These are phyloP conservation scores for Plasmopara halstedii DNA, from an alignment of 352 stramenopile genomes.

Conservation along the genomic window DNA sequence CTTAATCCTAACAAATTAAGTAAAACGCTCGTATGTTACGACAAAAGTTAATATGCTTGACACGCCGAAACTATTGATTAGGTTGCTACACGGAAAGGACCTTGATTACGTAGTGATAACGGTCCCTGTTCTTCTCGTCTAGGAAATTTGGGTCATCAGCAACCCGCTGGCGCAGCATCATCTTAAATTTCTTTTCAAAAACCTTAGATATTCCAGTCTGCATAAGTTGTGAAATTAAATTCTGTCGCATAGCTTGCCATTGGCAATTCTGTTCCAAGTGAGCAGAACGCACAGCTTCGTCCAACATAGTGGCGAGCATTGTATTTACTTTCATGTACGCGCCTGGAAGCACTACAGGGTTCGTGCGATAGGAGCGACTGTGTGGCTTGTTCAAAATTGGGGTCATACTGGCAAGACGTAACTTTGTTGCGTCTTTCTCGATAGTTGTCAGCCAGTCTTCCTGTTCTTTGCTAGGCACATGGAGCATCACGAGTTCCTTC, in stretches of 20 bases:
- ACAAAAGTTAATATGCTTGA: not conserved
- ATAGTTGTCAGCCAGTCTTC: slow-evolving; percentile 65
- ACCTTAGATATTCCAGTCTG: slow-evolving; percentile 38
- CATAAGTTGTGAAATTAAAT: slow-evolving; percentile 41
- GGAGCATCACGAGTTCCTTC: slow-evolving; percentile 61
- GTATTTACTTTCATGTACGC: slow-evolving; percentile 55
- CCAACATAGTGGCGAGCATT: slow-evolving; percentile 54
- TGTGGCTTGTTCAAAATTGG: slow-evolving; percentile 31
- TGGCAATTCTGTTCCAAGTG: slow-evolving; percentile 45
- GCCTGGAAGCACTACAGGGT: slow-evolving; percentile 39
- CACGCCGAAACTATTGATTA: no score
- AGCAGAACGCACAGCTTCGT: slow-evolving; percentile 51
- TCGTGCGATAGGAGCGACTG: slow-evolving; percentile 56
- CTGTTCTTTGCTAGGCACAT: slow-evolving; percentile 48
- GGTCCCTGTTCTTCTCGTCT: slow-evolving; percentile 28
- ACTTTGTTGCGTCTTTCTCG: slow-evolving; percentile 37
- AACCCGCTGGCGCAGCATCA: slow-evolving; percentile 44
- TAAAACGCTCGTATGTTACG: not conserved
- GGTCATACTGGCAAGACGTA: slow-evolving; percentile 21
- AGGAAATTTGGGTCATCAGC: slow-evolving; percentile 46
- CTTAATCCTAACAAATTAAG: no score
- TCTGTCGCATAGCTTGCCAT: slow-evolving; percentile 48
- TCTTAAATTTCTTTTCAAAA: slow-evolving; percentile 58
- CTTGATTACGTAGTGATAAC: slow-evolving; percentile 51
- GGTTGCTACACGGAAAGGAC: slow-evolving; percentile 35